Evolutionary conservation across 78 protist species (phyloP).

Genomic region (Dictyostelium intermedium): DNA sequence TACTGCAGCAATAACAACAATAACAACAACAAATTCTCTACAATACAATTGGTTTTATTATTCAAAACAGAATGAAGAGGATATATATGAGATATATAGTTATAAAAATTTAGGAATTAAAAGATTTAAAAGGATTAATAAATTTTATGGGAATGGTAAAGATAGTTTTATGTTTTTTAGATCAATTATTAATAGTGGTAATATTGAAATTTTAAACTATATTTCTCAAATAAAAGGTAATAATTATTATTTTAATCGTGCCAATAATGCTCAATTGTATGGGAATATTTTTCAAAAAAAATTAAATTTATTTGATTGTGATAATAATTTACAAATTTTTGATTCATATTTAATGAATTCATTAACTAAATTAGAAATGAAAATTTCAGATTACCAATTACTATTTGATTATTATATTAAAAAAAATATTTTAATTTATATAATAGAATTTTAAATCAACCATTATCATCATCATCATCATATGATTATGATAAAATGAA

Average conservation of each 20-base stretch:
- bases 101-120: background rate
- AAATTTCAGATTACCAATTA: background rate
- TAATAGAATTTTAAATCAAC: background rate
- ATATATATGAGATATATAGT: background rate
- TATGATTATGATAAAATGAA: background rate
- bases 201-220: background rate
- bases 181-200: background rate
- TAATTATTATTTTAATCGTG: background rate
- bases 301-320: background rate
- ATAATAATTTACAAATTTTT: background rate
- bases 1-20: background rate
- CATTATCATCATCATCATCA: too few species aligned
- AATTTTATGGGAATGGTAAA: background rate
- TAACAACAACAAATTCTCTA: background rate
- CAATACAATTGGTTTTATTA: background rate
- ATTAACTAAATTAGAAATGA: background rate
- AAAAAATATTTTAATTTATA: background rate
- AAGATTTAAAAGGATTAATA: background rate
- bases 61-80: background rate
- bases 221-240: background rate
- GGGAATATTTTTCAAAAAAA: background rate
- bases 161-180: too few species aligned
- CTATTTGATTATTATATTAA: background rate
- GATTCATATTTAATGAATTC: background rate
- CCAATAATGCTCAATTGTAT: too few species aligned